Evolutionary conservation across 1,139 yeast species (phyloP).

Genomic region (Nakaseomyces nivariensis): DNA sequence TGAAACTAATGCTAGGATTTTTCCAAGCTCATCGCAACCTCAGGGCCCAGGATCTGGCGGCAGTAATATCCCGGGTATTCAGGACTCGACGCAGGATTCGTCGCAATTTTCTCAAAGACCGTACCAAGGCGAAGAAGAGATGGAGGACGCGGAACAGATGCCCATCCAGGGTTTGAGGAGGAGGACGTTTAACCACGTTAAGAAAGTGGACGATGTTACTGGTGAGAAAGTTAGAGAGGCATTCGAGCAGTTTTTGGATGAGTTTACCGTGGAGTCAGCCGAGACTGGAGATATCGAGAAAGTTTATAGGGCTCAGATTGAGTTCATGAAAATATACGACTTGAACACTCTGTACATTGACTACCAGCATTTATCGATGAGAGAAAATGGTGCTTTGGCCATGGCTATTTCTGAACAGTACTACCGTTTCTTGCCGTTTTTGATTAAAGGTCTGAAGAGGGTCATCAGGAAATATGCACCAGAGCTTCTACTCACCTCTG

Average conservation of each 20-base stretch:
- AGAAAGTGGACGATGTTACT: conserved; percentile 81
- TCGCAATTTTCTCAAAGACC: conserved; percentile 19
- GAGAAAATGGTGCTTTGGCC: conserved; percentile 83
- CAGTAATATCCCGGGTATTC: background rate
- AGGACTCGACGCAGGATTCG: conserved; percentile 8
- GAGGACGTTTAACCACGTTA: conserved; percentile 50
- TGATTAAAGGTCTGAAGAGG: conserved; percentile 63
- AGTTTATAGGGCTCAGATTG: conserved; percentile 69
- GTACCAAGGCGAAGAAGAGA: conserved; percentile 11
- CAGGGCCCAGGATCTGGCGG: conserved; percentile 7
- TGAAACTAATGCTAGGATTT: conserved; percentile 19
- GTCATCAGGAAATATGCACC: conserved; percentile 74
- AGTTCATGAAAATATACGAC: conserved; percentile 70
- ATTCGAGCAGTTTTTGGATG: conserved; percentile 76
- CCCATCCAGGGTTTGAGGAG: conserved; percentile 26
- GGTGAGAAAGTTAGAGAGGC: conserved; percentile 91
- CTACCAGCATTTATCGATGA: conserved; percentile 62
- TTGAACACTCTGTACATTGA: conserved; percentile 75
- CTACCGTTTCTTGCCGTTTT: conserved; percentile 82
- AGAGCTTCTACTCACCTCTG: conserved; percentile 34
- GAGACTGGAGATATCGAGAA: conserved; percentile 37
- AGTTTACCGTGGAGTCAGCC: conserved; percentile 31
- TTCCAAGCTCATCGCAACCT: conserved; percentile 30
- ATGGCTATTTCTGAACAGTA: conserved; percentile 85
- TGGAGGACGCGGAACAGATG: conserved; percentile 12